Evolutionary conservation across 495 filamentous ascomycete species (phyloP).

Genomic region (Aspergillus steynii): DNA sequence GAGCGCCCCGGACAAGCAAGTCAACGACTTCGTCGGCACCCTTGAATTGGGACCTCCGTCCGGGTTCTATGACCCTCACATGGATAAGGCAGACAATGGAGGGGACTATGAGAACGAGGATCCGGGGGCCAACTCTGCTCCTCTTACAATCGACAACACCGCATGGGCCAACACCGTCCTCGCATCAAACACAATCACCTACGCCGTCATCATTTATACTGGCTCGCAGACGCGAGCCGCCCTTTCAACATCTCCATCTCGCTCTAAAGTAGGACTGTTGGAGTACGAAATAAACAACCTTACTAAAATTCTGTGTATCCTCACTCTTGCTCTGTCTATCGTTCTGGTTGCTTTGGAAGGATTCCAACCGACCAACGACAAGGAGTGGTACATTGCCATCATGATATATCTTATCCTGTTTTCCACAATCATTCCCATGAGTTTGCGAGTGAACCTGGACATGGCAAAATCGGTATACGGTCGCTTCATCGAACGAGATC

Average conservation of each 20-base stretch:
- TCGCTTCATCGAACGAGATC: slow-evolving; percentile 89
- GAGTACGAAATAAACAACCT: slow-evolving; percentile 97
- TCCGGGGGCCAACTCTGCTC: slow-evolving; percentile 52
- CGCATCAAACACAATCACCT: slow-evolving; percentile 82
- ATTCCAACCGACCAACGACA: slow-evolving; percentile 64
- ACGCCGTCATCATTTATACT: slow-evolving; percentile 91
- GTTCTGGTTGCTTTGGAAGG: slow-evolving; percentile 86
- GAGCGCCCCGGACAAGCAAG: slow-evolving; percentile 83
- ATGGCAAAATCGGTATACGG: slow-evolving; percentile 97
- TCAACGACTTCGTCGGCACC: slow-evolving; percentile 91
- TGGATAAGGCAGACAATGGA: slow-evolving; percentile 37
- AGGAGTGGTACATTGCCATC: slow-evolving; percentile 88
- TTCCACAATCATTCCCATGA: slow-evolving; percentile 97
- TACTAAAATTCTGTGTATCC: slow-evolving; percentile 92
- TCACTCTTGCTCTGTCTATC: slow-evolving; percentile 84
- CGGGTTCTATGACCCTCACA: slow-evolving; percentile 43
- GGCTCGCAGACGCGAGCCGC: slow-evolving; percentile 93
- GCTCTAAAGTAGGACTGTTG: slow-evolving; percentile 88
- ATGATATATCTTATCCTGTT: slow-evolving; percentile 97
- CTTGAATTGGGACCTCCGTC: slow-evolving; percentile 59
- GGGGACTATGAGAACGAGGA: slow-evolving; percentile 25
- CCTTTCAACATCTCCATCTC: slow-evolving; percentile 84
- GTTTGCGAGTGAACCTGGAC: slow-evolving; percentile 91
- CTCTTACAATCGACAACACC: slow-evolving; percentile 93
- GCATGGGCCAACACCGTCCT: slow-evolving; percentile 99